phyloP scores from a whole-genome alignment of 2,329 filamentous ascomycete species.

The Xylariaceae sp. region DNA sequence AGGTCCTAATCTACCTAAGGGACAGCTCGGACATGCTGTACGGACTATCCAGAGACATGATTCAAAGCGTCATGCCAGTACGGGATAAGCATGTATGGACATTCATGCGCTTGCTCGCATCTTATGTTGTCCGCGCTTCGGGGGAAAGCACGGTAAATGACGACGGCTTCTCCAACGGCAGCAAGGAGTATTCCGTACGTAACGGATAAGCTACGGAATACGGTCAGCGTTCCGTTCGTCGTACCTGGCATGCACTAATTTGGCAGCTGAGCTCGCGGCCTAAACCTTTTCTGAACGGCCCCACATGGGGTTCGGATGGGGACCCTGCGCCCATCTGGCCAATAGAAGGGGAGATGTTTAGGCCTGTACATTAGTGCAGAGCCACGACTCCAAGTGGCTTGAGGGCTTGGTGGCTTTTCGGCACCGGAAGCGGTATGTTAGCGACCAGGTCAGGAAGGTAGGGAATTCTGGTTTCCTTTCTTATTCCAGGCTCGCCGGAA shows the following conservation, averaged over 20 bases:
- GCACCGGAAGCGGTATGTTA: not conserved
- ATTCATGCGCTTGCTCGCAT: constrained; percentile 3
- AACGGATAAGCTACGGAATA: not conserved
- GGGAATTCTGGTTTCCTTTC: no score
- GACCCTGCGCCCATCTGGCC: constrained; percentile 6
- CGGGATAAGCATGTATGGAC: not conserved
- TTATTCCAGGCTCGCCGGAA: not conserved
- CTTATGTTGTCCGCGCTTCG: not conserved
- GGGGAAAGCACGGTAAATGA: constrained; percentile 1
- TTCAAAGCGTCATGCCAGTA: not conserved
- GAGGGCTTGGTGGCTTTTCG: not conserved
- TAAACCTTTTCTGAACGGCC: not conserved
- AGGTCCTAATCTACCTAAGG: not conserved
- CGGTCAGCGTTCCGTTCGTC: not conserved
- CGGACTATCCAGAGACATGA: not conserved
- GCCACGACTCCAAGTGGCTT: not conserved
- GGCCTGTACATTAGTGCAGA: constrained; percentile 14
- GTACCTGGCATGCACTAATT: not conserved
- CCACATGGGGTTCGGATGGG: constrained; percentile 11
- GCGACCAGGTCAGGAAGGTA: no score
- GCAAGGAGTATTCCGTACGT: not conserved
- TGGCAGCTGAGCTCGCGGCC: not conserved
- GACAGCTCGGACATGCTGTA: not conserved
- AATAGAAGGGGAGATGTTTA: not conserved
- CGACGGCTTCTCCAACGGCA: constrained; percentile 21